Evolutionary conservation across 202 grass and related monocot species (phyloP).

Genomic region (Zoysia matrella): DNA sequence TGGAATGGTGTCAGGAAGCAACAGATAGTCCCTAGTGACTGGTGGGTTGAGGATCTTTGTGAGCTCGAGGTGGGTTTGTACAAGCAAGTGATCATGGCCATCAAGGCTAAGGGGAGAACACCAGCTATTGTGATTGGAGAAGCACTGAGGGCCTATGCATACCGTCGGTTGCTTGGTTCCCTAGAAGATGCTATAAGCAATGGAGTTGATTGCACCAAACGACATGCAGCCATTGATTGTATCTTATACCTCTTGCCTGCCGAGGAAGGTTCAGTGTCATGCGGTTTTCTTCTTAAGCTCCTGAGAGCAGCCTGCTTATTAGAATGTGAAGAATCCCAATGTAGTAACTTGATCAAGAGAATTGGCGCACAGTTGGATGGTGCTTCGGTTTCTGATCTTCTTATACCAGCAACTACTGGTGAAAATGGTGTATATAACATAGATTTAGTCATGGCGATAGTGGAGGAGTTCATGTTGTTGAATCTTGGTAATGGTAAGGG

Average conservation of each 20-base stretch:
- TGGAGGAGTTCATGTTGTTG: conserved; percentile 71
- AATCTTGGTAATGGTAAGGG: conserved; percentile 38
- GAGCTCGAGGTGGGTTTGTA: conserved; percentile 94
- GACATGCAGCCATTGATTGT: conserved; percentile 58
- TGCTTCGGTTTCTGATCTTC: conserved; percentile 30
- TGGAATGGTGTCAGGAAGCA: conserved; percentile 96
- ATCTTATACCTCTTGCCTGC: conserved; percentile 69
- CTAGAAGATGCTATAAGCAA: conserved; percentile 62
- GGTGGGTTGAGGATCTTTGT: background rate
- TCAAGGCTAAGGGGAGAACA: conserved; percentile 64
- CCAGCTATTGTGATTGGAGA: conserved; percentile 54
- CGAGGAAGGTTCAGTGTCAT: conserved; percentile 31
- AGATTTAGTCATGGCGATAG: conserved; percentile 65
- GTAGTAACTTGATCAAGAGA: conserved; percentile 63
- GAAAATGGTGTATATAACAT: conserved; percentile 58
- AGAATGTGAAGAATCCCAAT: conserved; percentile 56
- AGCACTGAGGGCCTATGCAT: too few relatives aligned
- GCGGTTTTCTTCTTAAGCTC: conserved; percentile 19
- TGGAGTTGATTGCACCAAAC: conserved; percentile 59
- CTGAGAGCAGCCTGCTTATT: conserved; percentile 58
- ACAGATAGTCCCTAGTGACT: background rate
- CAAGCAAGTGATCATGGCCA: conserved; percentile 67
- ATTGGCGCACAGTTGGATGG: conserved; percentile 70
- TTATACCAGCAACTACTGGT: conserved; percentile 53
- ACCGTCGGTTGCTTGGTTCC: conserved; percentile 58